A percentile compares a stretch with the other conserved stretches of the same genome.
These are phyloP conservation scores for Euphrasia arctica DNA, from an alignment of 305 asterid species.

Conservation along the genomic window DNA sequence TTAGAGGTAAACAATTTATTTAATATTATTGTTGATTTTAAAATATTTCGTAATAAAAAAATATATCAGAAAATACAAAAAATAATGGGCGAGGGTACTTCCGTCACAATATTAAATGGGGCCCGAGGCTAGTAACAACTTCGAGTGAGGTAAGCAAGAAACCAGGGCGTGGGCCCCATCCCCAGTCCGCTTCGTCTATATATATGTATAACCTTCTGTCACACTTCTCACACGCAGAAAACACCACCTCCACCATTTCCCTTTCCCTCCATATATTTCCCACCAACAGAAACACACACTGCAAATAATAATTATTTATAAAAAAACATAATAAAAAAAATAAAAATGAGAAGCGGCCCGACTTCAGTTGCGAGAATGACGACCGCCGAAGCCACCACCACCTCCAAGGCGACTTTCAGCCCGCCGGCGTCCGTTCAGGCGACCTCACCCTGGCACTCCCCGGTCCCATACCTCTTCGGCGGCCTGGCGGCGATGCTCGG, in stretches of 20 bases:
- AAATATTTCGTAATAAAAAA: too few relatives aligned
- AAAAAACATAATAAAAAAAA: too few relatives aligned
- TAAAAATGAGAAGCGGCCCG: conserved; percentile 43
- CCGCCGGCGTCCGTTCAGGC: conserved; percentile 38
- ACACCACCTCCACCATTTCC: conserved; percentile 15
- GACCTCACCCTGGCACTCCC: conserved; percentile 67
- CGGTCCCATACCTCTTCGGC: conserved; percentile 69
- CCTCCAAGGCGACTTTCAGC: conserved; percentile 37
- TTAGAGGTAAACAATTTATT: too few relatives aligned
- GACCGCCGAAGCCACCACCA: conserved; percentile 30
- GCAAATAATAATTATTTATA: too few relatives aligned
- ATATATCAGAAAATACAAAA: too few relatives aligned
- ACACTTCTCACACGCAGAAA: conserved; percentile 23
- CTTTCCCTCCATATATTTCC: conserved; percentile 11
- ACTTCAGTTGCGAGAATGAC: conserved; percentile 24
- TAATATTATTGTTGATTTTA: too few relatives aligned
- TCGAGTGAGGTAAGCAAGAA: conserved; percentile 30
- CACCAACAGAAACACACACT: background rate
- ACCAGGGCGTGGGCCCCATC: background rate
- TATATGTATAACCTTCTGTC: background rate
- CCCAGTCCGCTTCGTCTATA: background rate
- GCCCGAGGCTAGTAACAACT: conserved; percentile 11
- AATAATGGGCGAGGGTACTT: too few relatives aligned
- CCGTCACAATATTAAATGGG: background rate
- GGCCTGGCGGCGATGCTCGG: conserved; percentile 75